Base-by-base conservation (phyloP, 176 grass and related monocot species). In the Triticum urartu region DNA sequence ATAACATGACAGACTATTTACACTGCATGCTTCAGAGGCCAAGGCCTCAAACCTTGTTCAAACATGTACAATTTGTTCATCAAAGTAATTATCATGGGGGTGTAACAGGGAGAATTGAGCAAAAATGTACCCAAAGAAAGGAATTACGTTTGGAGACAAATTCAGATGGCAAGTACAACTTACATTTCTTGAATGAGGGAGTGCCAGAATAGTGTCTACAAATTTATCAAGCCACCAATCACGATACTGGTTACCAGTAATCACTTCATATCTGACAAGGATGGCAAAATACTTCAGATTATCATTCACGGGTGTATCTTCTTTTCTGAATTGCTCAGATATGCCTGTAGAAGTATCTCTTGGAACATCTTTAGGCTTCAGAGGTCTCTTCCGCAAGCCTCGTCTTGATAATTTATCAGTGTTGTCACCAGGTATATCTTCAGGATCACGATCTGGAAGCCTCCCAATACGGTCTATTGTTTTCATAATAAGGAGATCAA, bases 151-250 rank as follows among this genome's bases (percentile, higher is more conserved):
- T 54, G 25, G 17, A 25, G 14, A 76, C 2, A 48, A 75, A 30
- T 50, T 50, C 12, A 76, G 45, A 76, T 20, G 73, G 73, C 43
- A 20, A 54, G 48, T 54, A 54, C 2, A 32, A 76, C 73, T 32
- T 76, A 76, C 73, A 54, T 75, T 32, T 75, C 43, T 52, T 7
- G 72, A 52, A 50, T 18, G 72, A 76, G 72, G 43, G 73, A 76
- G 15, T 30, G 73, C 73, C 50, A 76, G 86, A 80, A 94, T 87
- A 75, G 82, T 86, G 45, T 90, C 92, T 43, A 99, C 48, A 86
- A 94, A 88, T 84, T 94, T 99, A 83, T 94, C 94, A 59, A 93
- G 85, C 90, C 94, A 94, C 80, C 34, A 88, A 88, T 99, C 94
- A 65, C 97, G 94, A 88, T 39, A 34, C 32, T 83, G 30, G 32